These are phyloP conservation scores for Cyclocybe aegerita DNA, from an alignment of 768 basidiomycete genomes.

Conservation along the genomic window DNA sequence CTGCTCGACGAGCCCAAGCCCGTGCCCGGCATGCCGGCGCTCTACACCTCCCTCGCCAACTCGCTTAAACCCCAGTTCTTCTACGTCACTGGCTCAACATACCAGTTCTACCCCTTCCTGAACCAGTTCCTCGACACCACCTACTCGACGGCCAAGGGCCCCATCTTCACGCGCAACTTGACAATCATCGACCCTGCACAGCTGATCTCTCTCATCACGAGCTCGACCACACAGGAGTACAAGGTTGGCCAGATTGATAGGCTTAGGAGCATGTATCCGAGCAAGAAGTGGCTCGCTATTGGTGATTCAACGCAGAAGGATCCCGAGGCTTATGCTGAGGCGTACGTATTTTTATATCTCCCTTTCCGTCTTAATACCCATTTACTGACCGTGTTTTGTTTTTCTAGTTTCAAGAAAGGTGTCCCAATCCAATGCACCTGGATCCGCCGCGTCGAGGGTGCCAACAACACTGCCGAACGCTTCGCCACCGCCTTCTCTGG, in stretches of 20 bases:
- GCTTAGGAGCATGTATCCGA: slow-evolving; percentile 41
- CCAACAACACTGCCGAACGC: slow-evolving; percentile 36
- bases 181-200: slow-evolving; percentile 30
- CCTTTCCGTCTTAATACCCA: neutral
- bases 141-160: slow-evolving; percentile 34
- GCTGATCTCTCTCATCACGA: slow-evolving; percentile 26
- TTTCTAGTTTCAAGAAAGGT: slow-evolving; percentile 31
- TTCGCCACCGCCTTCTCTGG: slow-evolving; percentile 36
- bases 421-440: slow-evolving; percentile 39
- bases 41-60: slow-evolving; percentile 36
- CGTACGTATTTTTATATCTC: slow-evolving; percentile 24
- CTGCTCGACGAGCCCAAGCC: slow-evolving; percentile 38
- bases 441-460: slow-evolving; percentile 45
- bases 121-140: slow-evolving; percentile 35
- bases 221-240: slow-evolving; percentile 28
- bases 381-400: neutral
- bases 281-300: slow-evolving; percentile 40
- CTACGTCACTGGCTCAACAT: slow-evolving; percentile 42
- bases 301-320: slow-evolving; percentile 48
- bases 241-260: slow-evolving; percentile 37
- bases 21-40: slow-evolving; percentile 45
- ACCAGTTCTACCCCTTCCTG: slow-evolving; percentile 47
- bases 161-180: slow-evolving; percentile 37
- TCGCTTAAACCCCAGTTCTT: slow-evolving; percentile 41
- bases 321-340: slow-evolving; percentile 42